These are phyloP conservation scores for Lotmaria passim DNA, from an alignment of 208 protist genomes.

Conservation along the genomic window DNA sequence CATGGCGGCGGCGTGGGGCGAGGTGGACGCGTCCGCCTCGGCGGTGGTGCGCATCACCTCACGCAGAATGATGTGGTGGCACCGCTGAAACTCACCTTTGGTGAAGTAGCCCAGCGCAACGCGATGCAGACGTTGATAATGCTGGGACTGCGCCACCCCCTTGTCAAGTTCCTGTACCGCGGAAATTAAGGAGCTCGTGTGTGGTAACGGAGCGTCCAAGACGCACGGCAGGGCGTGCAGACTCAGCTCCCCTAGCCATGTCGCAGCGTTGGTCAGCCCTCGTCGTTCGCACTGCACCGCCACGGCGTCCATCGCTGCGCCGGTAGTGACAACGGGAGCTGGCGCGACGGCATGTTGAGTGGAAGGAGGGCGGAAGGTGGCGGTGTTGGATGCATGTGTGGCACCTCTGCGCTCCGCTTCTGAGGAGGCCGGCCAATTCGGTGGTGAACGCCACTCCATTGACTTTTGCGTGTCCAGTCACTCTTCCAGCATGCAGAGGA, in stretches of 20 bases:
- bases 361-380: not conserved
- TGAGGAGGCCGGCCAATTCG: not conserved
- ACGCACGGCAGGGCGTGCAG: constrained; percentile 55
- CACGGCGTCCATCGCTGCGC: constrained; percentile 60
- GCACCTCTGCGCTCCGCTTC: not conserved
- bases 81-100: constrained; percentile 78
- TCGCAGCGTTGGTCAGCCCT: constrained; percentile 53
- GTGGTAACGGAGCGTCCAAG: constrained; percentile 6
- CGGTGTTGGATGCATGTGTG: not conserved
- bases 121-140: constrained; percentile 50
- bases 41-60: constrained; percentile 49
- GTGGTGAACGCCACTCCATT: constrained; percentile 2
- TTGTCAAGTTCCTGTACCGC: not conserved
- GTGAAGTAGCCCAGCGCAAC: constrained; percentile 60
- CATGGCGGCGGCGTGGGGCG: not conserved
- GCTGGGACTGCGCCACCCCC: not conserved
- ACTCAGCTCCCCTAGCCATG: constrained; percentile 74
- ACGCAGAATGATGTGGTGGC: constrained; percentile 56
- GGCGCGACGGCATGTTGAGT: not conserved
- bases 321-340: constrained; percentile 30
- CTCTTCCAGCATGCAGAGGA: not conserved
- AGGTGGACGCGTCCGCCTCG: not conserved
- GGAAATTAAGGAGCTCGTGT: constrained; percentile 1
- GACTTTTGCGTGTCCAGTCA: too few species aligned
- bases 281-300: constrained; percentile 63